Base-by-base conservation (phyloP, 768 basidiomycete species). In the Termitomyces sp. region DNA sequence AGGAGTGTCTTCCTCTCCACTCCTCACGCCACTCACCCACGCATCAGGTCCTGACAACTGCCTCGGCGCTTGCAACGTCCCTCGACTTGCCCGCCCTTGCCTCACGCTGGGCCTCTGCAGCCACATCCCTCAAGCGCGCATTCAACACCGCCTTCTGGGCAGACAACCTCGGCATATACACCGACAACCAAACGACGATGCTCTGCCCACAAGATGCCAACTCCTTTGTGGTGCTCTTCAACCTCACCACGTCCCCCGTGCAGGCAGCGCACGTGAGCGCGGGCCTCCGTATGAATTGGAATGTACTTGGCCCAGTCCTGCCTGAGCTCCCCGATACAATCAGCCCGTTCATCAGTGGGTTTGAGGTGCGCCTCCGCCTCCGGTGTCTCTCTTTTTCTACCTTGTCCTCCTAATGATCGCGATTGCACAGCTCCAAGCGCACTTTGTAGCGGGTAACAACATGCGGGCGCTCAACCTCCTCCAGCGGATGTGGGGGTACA, bases 351-450 rank as follows among this genome's bases (percentile, higher is more conserved):
- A n/a, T n/a, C n/a, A 71, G 77, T 52, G 80, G 82, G 6, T 78
- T 83, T 50, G 82, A 85, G 77, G 81, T 80, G 36, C 36, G 36
- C 28, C 28, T 28, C 6, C 28, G 28, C 6, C 28, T 28, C 28
- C 28, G 6, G n/a, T n/a, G n/a, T n/a, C n/a, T n/a, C n/a, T n/a
- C n/a, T n/a, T n/a, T n/a, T n/a, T n/a, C n/a, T n/a, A n/a, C n/a
- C n/a, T n/a, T n/a, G n/a, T n/a, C n/a, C n/a, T n/a, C n/a, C n/a
- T n/a, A n/a, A n/a, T n/a, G n/a, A n/a, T n/a, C n/a, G n/a, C n/a
- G n/a, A n/a, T n/a, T n/a, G n/a, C n/a, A 1, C 54, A 84, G 83
- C 69, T 84, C 0, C 81, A 82, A 72, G 82, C 82, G 2, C 82
- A 85, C 58, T 85, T 84, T 57, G 76, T 72, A 13, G 72, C 80